Evolutionary conservation across 345 rosid genomes (phyloP), one percentile per base, ranked within the genome.

Genomic region (Citrus sinensis): DNA sequence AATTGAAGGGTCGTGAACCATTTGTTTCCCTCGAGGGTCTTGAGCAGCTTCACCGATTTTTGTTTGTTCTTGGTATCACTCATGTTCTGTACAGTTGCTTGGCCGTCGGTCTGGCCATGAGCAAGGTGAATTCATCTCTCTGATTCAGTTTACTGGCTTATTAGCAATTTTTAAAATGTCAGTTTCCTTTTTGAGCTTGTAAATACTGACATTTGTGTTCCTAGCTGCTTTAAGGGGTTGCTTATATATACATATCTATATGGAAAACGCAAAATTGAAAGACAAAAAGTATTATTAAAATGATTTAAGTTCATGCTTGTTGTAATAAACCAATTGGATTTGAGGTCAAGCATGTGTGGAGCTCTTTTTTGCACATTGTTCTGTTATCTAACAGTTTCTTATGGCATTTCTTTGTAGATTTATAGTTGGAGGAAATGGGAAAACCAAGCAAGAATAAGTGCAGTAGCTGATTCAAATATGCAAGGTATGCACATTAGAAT

Each of bases 401-500:
- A 14, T 75, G 39, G 56, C 63, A 54, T 76, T 39, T 4, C 42
- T 2, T 54, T 32, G 54, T 66, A 76, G 79, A 66, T 76, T 8
- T 76, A 76, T 76, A 76, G 99, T 78, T 93, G 98, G 98, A 92
- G 95, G 80, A 92, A 92, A 79, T 92, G 97, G 97, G 97, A 95
- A 87, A 83, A 85, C 81, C 92, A 88, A 82, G 87, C 88, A 24
- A 90, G 79, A 60, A 30, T 55, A 30, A 64, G 32, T 71, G 34
- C 83, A 74, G 77, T 80, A 63, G 79, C 87, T 74, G 98, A 92
- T 78, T 90, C 82, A 55, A 86, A 79, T 60, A 70, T 88, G 82
- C 91, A 85, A 85, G 98, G 99, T 92, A 85, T 54, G 72, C 59
- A 14, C 49, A 13, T 32, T 37, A 63, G 2, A 39, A 13, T 35